A percentile compares a stretch with the other conserved stretches of the same genome.
These are phyloP conservation scores for Pseudocohnilembus persalinus DNA, from an alignment of 169 alveolate genomes.

Conservation along the genomic window DNA sequence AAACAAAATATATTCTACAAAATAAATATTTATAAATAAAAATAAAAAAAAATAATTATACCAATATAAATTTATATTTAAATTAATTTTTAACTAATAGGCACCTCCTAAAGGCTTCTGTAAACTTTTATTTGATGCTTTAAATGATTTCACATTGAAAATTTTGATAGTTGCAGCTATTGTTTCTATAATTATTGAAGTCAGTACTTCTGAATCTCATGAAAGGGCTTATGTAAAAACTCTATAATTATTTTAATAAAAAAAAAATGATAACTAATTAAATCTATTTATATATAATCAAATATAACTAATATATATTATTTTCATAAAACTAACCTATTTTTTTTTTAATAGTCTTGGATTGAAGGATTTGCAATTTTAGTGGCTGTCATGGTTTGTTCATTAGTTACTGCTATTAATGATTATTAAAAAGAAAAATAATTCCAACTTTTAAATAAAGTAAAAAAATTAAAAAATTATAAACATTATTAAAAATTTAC, in stretches of 20 bases:
- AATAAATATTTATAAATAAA: no score
- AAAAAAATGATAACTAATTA: no score
- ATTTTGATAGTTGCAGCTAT: conserved; percentile 72
- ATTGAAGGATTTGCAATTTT: conserved; percentile 92
- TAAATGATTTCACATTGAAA: conserved; percentile 76
- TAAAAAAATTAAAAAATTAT: no score
- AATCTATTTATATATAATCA: no score
- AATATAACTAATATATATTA: no score
- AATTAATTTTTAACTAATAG: neutral
- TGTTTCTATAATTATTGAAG: conserved; percentile 65
- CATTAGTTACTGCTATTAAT: conserved; percentile 84
- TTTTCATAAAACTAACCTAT: no score
- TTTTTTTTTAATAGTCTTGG: conserved; percentile 53
- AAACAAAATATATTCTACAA: no score
- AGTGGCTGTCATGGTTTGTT: conserved; percentile 89
- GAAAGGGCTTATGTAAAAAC: conserved; percentile 17
- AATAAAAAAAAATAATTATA: no score
- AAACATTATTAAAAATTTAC: neutral
- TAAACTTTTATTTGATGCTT: conserved; percentile 60
- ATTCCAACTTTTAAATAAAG: conserved; percentile 80
- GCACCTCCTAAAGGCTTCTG: conserved; percentile 43
- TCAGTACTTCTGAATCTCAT: conserved; percentile 52
- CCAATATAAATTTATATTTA: neutral
- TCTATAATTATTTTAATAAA: no score
- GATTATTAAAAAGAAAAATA: conserved; percentile 89